Evolutionary conservation across 192 early-diverging fungal species (phyloP).

Genomic region (Coemansia sp.): DNA sequence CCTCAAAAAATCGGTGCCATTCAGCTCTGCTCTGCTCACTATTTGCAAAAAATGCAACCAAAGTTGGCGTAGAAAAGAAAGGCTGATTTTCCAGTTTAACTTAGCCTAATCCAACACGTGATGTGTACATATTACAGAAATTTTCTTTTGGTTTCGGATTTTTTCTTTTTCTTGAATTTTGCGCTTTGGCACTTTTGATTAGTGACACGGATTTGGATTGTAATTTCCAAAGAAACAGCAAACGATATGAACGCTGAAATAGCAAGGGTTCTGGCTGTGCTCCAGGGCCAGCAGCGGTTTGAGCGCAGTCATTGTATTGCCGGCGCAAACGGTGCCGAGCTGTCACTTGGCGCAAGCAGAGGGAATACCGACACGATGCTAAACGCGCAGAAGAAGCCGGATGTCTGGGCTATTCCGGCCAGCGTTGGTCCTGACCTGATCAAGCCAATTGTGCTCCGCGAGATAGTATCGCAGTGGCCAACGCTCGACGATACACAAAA

Average conservation of each 20-base stretch:
- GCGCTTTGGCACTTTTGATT: neutral
- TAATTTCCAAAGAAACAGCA: neutral
- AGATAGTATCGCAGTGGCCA: conserved; percentile 25
- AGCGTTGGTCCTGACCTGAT: conserved; percentile 42
- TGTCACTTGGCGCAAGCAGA: neutral
- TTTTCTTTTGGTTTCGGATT: neutral
- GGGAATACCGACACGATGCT: neutral
- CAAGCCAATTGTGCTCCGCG: conserved; percentile 15
- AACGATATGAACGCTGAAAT: neutral
- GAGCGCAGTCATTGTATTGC: neutral
- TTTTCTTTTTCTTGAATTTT: neutral
- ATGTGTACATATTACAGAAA: neutral
- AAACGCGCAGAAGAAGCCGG: conserved; percentile 6
- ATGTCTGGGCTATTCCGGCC: conserved; percentile 37
- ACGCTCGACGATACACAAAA: conserved; percentile 45
- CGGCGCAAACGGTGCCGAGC: neutral
- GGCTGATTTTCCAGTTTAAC: neutral
- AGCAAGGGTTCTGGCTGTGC: neutral
- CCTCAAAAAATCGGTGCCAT: neutral
- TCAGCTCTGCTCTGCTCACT: neutral
- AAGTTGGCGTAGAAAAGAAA: neutral
- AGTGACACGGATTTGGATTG: neutral
- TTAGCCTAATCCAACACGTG: conserved; percentile 5
- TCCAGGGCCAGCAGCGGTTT: conserved; percentile 3
- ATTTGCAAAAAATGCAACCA: neutral